Evolutionary conservation across 768 basidiomycete species (phyloP).

Genomic region (Flagelloscypha sp.): DNA sequence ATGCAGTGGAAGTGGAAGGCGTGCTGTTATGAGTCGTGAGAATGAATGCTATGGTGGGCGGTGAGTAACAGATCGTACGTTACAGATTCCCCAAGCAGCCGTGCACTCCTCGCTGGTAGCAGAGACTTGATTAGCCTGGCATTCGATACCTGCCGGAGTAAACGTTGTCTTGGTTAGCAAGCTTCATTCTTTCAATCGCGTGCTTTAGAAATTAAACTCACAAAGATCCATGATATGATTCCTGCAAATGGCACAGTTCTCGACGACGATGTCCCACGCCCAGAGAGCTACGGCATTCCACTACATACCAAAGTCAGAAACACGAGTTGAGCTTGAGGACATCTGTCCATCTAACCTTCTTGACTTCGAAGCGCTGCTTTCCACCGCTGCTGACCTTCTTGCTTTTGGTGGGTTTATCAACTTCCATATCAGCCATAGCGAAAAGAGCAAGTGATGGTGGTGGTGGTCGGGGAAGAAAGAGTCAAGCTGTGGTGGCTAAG

Average conservation of each 20-base stretch:
- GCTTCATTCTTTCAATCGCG: too few relatives aligned
- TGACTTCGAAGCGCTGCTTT: slow-evolving; percentile 93
- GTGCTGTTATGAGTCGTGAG: slow-evolving; percentile 45
- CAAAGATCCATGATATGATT: slow-evolving; percentile 99
- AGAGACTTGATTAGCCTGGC: slow-evolving; percentile 97
- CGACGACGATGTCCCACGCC: slow-evolving; percentile 99
- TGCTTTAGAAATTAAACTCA: slow-evolving; percentile 37
- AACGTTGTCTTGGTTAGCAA: neutral
- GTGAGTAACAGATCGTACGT: slow-evolving; percentile 43
- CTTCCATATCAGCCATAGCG: slow-evolving; percentile 70
- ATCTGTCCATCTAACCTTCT: slow-evolving; percentile 62
- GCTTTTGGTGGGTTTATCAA: slow-evolving; percentile 48
- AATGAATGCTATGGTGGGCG: slow-evolving; percentile 2
- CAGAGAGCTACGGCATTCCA: slow-evolving; percentile 99
- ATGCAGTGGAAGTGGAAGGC: slow-evolving; percentile 99
- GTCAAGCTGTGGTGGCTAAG: too few relatives aligned
- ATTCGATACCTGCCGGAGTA: slow-evolving; percentile 78
- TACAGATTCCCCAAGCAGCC: slow-evolving; percentile 98
- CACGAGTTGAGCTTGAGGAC: neutral
- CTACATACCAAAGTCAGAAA: slow-evolving; percentile 32
- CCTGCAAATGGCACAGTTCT: slow-evolving; percentile 99
- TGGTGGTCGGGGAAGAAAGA: too few relatives aligned
- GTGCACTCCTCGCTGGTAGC: slow-evolving; percentile 96
- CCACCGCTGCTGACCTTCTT: slow-evolving; percentile 51
- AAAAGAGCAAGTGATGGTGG: too few relatives aligned